Evolutionary conservation across 495 filamentous ascomycete species (phyloP).

Genomic region (Xylaria cubensis): DNA sequence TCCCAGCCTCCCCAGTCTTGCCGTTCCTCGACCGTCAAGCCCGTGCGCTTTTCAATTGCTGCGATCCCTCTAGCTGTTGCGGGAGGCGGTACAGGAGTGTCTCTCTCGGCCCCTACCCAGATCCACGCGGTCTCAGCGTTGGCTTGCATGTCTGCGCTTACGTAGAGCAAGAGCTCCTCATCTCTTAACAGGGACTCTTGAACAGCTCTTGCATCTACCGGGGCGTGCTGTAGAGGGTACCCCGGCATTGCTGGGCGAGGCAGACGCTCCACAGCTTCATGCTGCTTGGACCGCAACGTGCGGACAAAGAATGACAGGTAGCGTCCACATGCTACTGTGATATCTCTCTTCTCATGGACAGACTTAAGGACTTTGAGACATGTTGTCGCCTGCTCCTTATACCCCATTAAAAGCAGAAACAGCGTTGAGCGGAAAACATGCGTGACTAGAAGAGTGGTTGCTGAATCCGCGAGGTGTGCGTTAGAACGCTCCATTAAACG

Average conservation of each 20-base stretch:
- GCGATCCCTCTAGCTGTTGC: slow-evolving; percentile 33
- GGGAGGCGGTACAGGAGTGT: slow-evolving; percentile 37
- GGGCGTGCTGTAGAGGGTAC: slow-evolving; percentile 34
- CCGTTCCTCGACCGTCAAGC: slow-evolving; percentile 55
- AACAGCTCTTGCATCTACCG: slow-evolving; percentile 36
- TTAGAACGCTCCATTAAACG: slow-evolving; percentile 71
- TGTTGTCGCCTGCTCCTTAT: slow-evolving; percentile 71
- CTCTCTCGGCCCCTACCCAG: slow-evolving; percentile 74
- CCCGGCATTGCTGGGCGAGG: slow-evolving; percentile 35
- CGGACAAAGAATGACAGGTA: slow-evolving; percentile 84
- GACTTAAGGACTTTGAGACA: slow-evolving; percentile 74
- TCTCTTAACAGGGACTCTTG: slow-evolving; percentile 69
- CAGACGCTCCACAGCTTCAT: slow-evolving; percentile 50
- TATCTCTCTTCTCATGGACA: slow-evolving; percentile 71
- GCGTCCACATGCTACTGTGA: slow-evolving; percentile 81
- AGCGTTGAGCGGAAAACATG: slow-evolving; percentile 92
- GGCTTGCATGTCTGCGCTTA: slow-evolving; percentile 90
- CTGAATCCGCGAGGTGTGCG: slow-evolving; percentile 48
- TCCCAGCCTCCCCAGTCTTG: slow-evolving; percentile 65
- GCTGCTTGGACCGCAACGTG: slow-evolving; percentile 64
- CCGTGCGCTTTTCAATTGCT: slow-evolving; percentile 37
- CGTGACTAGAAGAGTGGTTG: slow-evolving; percentile 66
- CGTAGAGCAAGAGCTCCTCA: slow-evolving; percentile 90
- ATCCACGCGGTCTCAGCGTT: slow-evolving; percentile 80
- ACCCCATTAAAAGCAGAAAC: slow-evolving; percentile 75